Base-by-base conservation (phyloP, 2,329 filamentous ascomycete species). In the Aspergillus tubingensis region DNA sequence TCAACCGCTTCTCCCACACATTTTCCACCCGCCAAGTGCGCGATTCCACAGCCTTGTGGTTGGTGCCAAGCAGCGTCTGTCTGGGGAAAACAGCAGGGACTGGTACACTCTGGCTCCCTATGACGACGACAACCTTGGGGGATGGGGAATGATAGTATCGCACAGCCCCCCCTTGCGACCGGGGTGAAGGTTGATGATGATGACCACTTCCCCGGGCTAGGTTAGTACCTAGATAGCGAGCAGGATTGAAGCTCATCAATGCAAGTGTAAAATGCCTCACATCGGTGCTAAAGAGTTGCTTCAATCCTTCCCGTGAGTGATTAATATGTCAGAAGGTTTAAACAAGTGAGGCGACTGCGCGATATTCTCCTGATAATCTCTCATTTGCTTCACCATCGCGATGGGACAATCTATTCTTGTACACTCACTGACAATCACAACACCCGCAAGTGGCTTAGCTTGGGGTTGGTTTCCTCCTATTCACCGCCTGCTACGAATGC, bases 331-430 rank as follows among this genome's bases (percentile, higher is more conserved):
- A 50, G n/a, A 50, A 50, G 25, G 25, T 50, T 50, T 15, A 2
- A 21, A 44, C 15, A 54, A 54, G 52, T 54, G 52, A 54, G 52
- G 52, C 52, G 38, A 47, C 39, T 54, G 52, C 52, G 52, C 39
- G 52, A 47, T 54, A 54, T 54, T 54, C 52, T 39, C 52, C 52
- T 27, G 39, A 54, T 25, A n/a, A 30, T 30, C 47, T 49, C 44
- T 49, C 44, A 49, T 49, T 49, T 23, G 21, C 44, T 30, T 21
- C 32, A 36, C 30, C 41, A 10, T 19, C 41, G 17, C 19, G 41
- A 23, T 32, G 30, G 10, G 30, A 32, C 32, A 36, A 36, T 36
- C 32, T 36, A 15, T 36, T 36, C 32, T 36, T 15, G 32, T 36
- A 36, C 32, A 36, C 11, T 36, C 4, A 36, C 32, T 36, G 32